A percentile compares a stretch with the other conserved stretches of the same genome.
These are phyloP conservation scores for Penicillium sp. DNA, from an alignment of 2,329 filamentous ascomycete species.

Conservation along the genomic window DNA sequence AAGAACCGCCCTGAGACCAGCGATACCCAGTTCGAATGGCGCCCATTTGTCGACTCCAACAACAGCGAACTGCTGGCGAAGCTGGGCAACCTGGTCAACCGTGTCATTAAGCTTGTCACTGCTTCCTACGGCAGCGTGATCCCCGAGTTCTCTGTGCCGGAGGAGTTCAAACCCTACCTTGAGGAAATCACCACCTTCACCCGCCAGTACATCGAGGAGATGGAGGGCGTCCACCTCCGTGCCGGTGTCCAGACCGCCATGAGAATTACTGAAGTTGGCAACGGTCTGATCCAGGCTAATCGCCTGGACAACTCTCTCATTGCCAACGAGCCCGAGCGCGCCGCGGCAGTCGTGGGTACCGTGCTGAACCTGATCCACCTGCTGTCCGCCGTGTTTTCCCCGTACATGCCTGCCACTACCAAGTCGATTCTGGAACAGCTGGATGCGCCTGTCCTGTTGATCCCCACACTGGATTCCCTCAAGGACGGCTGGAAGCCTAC, in stretches of 20 bases:
- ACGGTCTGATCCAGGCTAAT: constrained; percentile 56
- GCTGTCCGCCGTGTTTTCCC: constrained; percentile 69
- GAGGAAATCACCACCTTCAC: constrained; percentile 49
- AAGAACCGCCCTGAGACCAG: constrained; percentile 78
- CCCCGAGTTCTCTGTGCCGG: constrained; percentile 39
- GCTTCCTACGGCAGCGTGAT: constrained; percentile 59
- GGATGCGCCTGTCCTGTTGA: constrained; percentile 53
- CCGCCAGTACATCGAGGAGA: constrained; percentile 53
- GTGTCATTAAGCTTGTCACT: constrained; percentile 66
- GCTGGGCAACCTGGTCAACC: constrained; percentile 67
- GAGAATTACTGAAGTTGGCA: constrained; percentile 55
- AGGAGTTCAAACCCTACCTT: constrained; percentile 38
- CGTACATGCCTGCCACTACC: constrained; percentile 79
- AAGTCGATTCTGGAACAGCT: constrained; percentile 73
- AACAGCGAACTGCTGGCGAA: constrained; percentile 81
- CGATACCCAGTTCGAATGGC: constrained; percentile 89
- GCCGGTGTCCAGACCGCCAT: constrained; percentile 52
- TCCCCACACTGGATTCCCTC: constrained; percentile 51
- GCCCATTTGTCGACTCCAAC: constrained; percentile 73
- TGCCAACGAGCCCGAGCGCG: constrained; percentile 54
- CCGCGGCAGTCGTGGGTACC: constrained; percentile 64
- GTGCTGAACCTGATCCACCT: constrained; percentile 80
- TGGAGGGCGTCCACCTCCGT: constrained; percentile 58
- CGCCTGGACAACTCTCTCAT: constrained; percentile 59
- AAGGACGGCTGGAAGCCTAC: constrained; percentile 58